Base-by-base conservation (phyloP, 179 eudicot genomes). In the Monotropa hypopitys region DNA sequence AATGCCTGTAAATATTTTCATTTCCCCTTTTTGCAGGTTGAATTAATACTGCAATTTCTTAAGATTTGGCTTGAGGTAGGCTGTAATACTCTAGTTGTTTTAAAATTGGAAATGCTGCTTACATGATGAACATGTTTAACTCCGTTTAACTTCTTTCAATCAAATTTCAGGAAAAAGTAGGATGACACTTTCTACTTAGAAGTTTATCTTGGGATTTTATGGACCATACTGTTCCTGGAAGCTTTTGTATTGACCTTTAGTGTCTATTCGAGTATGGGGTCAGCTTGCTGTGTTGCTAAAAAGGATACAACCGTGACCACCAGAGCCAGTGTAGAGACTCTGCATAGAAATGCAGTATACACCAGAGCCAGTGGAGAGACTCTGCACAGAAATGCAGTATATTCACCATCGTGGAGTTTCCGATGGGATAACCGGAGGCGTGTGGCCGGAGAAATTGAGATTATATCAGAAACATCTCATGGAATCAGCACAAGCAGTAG, bases 371-470 rank as follows among this genome's bases (percentile, higher is more conserved):
- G 76, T 66, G 81, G 77, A 59, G 87, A 84, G 70, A 80, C 80
- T 70, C 61, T 81, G 51, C 85, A 75, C 11, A 82, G 87, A 81
- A 79, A 77, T 53, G 79, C 35, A 21, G 75, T 85, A 67, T 74
- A 79, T 82, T 87, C 90, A 66, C 88, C 90, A 67, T 84, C 90
- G 47, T 87, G 90, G 90, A 87, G 90, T 77, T 85, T 81, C 70
- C 80, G 78, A 30, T 81, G 87, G 84, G 88, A 85, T 68, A 87
- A 82, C 73, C 81, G 87, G 54, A 76, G 84, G 65, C 83, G 87
- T 42, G 87, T 87, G 75, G 87, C 88, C 4, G 85, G 88, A 51
- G 88, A 85, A 76, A 76, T 72, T 68, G 88, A 80, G 59, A 76
- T 54, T 50, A 67, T 72, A 53, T 76, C 80, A n/a, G 80, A 71